These are phyloP conservation scores for Solanum chaucha DNA, from an alignment of 257 asterid genomes.

Conservation along the genomic window DNA sequence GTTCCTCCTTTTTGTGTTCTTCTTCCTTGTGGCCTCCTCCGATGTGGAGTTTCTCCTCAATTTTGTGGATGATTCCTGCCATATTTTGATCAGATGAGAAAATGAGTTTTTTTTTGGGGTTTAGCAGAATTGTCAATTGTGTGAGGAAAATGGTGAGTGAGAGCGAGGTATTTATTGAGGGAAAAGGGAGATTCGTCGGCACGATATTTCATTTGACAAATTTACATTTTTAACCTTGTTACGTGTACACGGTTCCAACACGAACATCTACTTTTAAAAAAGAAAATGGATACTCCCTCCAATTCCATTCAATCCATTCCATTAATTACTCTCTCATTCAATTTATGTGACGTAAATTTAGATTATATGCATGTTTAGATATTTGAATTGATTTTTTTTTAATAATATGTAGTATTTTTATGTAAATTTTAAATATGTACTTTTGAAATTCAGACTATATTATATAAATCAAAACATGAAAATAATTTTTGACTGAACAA, in stretches of 20 bases:
- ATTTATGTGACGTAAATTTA: too few species aligned
- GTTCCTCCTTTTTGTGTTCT: neutral
- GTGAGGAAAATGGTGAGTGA: neutral
- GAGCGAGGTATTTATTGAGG: neutral
- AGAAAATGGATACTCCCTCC: neutral
- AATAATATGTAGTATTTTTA: too few species aligned
- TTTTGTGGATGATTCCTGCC: neutral
- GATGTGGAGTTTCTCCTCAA: neutral
- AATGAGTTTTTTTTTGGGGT: too few species aligned
- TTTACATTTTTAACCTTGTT: neutral
- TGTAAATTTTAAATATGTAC: too few species aligned
- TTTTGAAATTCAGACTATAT: too few species aligned
- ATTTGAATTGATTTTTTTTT: too few species aligned
- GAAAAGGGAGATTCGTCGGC: neutral
- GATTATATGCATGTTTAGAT: too few species aligned
- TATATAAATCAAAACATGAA: too few species aligned
- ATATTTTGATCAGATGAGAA: neutral
- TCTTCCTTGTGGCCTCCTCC: neutral
- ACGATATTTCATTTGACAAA: neutral
- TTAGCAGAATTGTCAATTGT: neutral
- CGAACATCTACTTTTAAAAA: neutral
- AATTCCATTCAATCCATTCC: too few species aligned
- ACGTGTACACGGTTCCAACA: neutral
- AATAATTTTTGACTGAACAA: too few species aligned
- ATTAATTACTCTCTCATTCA: too few species aligned